phyloP scores from a whole-genome alignment of 176 grass and related monocot genomes.

The Secale cereale region DNA sequence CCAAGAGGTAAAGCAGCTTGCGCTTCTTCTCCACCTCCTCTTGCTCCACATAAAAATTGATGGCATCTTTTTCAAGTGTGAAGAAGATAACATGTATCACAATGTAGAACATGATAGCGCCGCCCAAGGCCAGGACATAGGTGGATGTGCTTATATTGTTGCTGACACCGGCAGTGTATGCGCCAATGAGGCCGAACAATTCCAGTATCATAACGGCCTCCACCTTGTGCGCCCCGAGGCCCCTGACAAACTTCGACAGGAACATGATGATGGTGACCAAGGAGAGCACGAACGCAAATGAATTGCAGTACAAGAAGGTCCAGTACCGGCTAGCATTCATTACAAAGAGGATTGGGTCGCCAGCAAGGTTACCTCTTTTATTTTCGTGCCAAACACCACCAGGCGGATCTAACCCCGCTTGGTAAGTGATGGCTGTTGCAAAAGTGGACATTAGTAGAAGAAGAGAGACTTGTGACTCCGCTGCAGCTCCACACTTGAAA shows the following conservation, averaged over 20 bases:
- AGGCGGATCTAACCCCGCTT: slow-evolving; percentile 25
- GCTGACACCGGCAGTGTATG: slow-evolving; percentile 4
- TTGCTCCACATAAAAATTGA: no score
- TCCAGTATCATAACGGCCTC: neutral
- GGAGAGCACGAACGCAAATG: slow-evolving; percentile 29
- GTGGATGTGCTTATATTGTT: neutral
- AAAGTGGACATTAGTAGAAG: slow-evolving; percentile 29
- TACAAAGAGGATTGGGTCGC: neutral
- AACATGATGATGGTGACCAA: slow-evolving; percentile 30
- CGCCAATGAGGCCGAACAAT: slow-evolving; percentile 27
- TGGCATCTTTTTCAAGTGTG: neutral
- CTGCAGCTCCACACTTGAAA: no score
- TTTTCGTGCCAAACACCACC: slow-evolving; percentile 23
- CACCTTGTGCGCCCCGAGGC: neutral
- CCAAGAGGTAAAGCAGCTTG: slow-evolving; percentile 21
- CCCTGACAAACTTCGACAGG: neutral
- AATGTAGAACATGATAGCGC: neutral
- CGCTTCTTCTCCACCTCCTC: neutral
- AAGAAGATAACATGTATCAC: neutral
- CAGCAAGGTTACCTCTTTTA: neutral
- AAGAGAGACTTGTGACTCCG: no score
- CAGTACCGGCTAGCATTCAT: neutral
- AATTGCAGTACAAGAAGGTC: slow-evolving; percentile 38
- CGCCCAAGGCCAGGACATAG: neutral
- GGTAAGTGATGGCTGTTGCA: slow-evolving; percentile 36